Percentiles rank a stretch among this genome's conserved stretches.
These are phyloP conservation scores for Triticum timopheevii DNA, from an alignment of 176 grass and related monocot species.

Conservation along the genomic window DNA sequence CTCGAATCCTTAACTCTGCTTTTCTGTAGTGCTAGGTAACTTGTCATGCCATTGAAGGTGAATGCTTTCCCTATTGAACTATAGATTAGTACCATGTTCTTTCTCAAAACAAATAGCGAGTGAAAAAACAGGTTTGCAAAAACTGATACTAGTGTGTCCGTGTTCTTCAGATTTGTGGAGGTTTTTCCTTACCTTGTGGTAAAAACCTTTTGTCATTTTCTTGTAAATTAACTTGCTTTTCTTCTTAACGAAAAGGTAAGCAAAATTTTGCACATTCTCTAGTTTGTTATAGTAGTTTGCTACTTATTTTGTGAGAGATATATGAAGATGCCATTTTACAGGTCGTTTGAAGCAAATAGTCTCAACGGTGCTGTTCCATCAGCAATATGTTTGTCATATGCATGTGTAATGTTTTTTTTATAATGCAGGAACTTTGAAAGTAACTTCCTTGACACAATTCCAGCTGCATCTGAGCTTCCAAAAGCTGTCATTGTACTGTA, in stretches of 20 bases:
- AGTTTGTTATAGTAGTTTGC: slow-evolving; percentile 9
- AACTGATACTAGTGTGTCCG: background rate
- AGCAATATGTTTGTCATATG: slow-evolving; percentile 8
- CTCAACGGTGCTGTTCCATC: slow-evolving; percentile 57
- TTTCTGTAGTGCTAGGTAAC: background rate
- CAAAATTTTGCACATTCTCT: background rate
- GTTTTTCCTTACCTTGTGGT: background rate
- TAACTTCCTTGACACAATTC: slow-evolving; percentile 69
- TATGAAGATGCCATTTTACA: slow-evolving; percentile 48
- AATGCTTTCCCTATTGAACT: slow-evolving; percentile 7
- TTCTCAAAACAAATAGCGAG: background rate
- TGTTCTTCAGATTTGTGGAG: background rate
- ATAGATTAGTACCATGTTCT: background rate
- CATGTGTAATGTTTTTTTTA: slow-evolving; percentile 27
- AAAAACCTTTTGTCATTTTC: background rate
- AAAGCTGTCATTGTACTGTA: slow-evolving; percentile 67
- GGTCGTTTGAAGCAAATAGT: slow-evolving; percentile 57
- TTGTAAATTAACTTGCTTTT: background rate
- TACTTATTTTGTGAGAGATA: slow-evolving; percentile 15
- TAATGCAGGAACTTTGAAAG: slow-evolving; percentile 83
- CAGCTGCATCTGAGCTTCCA: slow-evolving; percentile 53
- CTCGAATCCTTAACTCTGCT: background rate
- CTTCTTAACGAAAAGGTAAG: background rate
- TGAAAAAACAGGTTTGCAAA: background rate
- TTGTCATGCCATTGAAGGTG: background rate